Percentiles rank a stretch among this genome's conserved stretches.
Evolutionary conservation across 768 basidiomycete genomes (phyloP).

Genomic region (Lactifluus subvellereus): DNA sequence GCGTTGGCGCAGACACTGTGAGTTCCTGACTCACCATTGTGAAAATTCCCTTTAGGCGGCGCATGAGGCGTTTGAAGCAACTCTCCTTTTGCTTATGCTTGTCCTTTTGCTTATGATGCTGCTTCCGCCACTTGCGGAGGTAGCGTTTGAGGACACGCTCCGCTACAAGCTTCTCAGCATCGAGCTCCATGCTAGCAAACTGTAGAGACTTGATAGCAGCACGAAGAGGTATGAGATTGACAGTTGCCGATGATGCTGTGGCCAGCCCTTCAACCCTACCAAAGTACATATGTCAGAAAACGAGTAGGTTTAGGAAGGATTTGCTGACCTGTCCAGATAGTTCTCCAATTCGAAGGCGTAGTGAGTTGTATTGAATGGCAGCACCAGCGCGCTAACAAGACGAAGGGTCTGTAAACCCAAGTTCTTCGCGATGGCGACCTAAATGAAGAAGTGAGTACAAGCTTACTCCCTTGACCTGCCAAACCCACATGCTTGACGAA

Average conservation of each 20-base stretch:
- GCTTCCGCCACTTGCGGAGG: slow-evolving; percentile 9
- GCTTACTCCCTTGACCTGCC: background rate
- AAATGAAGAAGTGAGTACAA: background rate
- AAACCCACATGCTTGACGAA: slow-evolving; percentile 50
- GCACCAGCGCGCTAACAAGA: slow-evolving; percentile 46
- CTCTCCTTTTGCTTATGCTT: background rate
- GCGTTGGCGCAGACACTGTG: background rate
- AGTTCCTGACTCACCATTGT: background rate
- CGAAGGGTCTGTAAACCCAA: slow-evolving; percentile 52
- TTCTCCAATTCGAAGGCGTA: slow-evolving; percentile 49
- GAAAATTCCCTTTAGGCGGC: background rate
- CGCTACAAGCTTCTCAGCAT: slow-evolving; percentile 18
- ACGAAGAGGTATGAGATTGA: slow-evolving; percentile 21
- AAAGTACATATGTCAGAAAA: background rate
- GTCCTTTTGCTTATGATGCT: background rate
- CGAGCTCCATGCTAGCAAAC: slow-evolving; percentile 21
- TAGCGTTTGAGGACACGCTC: slow-evolving; percentile 13
- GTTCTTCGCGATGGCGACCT: slow-evolving; percentile 56
- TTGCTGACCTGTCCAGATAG: slow-evolving; percentile 48
- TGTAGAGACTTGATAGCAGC: slow-evolving; percentile 21
- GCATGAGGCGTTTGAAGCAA: background rate
- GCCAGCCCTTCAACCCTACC: slow-evolving; percentile 44
- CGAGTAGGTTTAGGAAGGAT: background rate
- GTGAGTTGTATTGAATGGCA: slow-evolving; percentile 66
- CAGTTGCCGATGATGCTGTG: background rate